Evolutionary conservation across 805 yeast genomes (phyloP).

Genomic region (Dipodascus albidus): DNA sequence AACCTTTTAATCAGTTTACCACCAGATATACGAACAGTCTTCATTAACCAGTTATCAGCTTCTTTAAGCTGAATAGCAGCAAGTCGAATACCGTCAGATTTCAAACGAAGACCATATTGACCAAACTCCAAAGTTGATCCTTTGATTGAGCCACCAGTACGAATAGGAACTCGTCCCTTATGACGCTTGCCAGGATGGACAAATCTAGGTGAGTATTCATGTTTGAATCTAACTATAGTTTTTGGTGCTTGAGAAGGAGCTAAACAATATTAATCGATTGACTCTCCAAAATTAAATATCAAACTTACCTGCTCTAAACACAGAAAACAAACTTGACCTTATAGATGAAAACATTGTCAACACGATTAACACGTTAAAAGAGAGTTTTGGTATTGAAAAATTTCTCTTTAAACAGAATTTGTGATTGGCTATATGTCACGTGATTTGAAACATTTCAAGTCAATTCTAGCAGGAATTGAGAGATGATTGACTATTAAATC

Average conservation of each 20-base stretch:
- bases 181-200: slow-evolving; percentile 62
- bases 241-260: background rate
- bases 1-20: slow-evolving; percentile 73
- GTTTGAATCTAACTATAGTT: slow-evolving; percentile 10
- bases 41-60: slow-evolving; percentile 77
- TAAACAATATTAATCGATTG: background rate
- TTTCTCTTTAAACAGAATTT: background rate
- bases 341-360: background rate
- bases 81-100: slow-evolving; percentile 77
- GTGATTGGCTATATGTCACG: background rate
- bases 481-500: too few relatives aligned
- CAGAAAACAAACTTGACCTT: background rate
- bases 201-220: slow-evolving; percentile 47
- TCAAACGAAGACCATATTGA: slow-evolving; percentile 72
- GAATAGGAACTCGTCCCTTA: slow-evolving; percentile 89
- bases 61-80: slow-evolving; percentile 82
- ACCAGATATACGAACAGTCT: slow-evolving; percentile 68
- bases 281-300: background rate
- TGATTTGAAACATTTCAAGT: too few relatives aligned
- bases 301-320: background rate
- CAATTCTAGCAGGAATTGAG: too few relatives aligned
- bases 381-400: background rate
- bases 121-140: slow-evolving; percentile 82
- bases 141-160: slow-evolving; percentile 87
- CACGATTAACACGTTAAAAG: background rate